These are phyloP conservation scores for Dorcoceras hygrometricum DNA, from an alignment of 257 asterid species.

Conservation along the genomic window DNA sequence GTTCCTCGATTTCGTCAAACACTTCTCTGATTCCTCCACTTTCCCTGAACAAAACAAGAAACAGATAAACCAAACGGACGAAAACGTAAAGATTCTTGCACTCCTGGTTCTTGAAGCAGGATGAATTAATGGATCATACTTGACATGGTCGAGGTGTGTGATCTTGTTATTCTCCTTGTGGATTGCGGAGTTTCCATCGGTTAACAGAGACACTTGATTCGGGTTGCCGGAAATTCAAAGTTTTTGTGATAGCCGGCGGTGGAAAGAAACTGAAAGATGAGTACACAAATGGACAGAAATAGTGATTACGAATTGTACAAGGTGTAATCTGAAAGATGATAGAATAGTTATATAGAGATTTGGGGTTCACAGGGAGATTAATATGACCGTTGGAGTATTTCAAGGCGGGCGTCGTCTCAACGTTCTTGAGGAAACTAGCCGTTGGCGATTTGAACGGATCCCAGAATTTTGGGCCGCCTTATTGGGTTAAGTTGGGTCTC, in stretches of 20 bases:
- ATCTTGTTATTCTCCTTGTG: conserved; percentile 72
- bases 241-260: not conserved
- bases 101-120: not conserved
- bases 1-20: conserved; percentile 37
- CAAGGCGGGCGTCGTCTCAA: conserved; percentile 25
- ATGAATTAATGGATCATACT: conserved; percentile 22
- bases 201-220: not conserved
- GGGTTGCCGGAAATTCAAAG: conserved; percentile 14
- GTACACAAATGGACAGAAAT: not conserved
- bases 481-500: not conserved
- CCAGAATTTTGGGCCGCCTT: not conserved
- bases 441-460: conserved; percentile 50
- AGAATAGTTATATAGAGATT: conserved; percentile 36
- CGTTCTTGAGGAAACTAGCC: conserved; percentile 49
- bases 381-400: conserved; percentile 69
- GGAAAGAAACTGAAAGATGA: not conserved
- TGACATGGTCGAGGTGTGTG: conserved; percentile 48
- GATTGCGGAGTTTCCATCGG: conserved; percentile 86
- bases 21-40: conserved; percentile 48
- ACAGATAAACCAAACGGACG: not conserved
- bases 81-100: not conserved
- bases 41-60: conserved; percentile 38
- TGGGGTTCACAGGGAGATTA: conserved; percentile 14
- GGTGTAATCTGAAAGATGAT: conserved; percentile 19
- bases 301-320: not conserved